These are phyloP conservation scores for Chondrostereum purpureum DNA, from an alignment of 1,284 basidiomycete genomes.

Conservation along the genomic window DNA sequence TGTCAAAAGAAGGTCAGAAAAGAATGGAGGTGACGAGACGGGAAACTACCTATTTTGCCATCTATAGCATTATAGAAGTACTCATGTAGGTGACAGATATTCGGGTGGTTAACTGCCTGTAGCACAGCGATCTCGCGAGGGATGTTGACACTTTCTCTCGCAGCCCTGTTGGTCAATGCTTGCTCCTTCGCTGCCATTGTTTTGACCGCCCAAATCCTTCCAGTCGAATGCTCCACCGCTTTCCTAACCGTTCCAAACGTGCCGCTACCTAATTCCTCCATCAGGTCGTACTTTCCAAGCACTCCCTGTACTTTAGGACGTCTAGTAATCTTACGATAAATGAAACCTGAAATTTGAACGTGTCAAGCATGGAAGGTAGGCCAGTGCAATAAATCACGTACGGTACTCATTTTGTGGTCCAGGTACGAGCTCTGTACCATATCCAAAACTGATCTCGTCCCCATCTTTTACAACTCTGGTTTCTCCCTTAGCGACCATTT, in stretches of 20 bases:
- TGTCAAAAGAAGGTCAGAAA: constrained; percentile 25
- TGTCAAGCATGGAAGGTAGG: no score
- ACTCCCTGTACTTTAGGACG: constrained; percentile 39
- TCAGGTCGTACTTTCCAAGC: constrained; percentile 62
- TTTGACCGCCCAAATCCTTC: constrained; percentile 69
- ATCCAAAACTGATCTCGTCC: constrained; percentile 81
- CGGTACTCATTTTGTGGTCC: constrained; percentile 48
- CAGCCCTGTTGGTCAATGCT: constrained; percentile 26
- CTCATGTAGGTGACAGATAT: constrained; percentile 79
- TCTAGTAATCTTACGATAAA: constrained; percentile 40
- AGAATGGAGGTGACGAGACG: not conserved
- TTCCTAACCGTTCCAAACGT: constrained; percentile 77
- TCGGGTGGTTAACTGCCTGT: constrained; percentile 66
- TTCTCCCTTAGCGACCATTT: constrained; percentile 51
- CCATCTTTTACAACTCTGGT: constrained; percentile 66
- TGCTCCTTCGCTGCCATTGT: constrained; percentile 17
- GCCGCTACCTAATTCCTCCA: constrained; percentile 67
- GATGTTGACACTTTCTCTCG: no score
- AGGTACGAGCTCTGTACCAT: constrained; percentile 35
- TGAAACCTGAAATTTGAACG: constrained; percentile 9
- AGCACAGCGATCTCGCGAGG: constrained; percentile 79
- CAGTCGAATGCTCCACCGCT: constrained; percentile 52
- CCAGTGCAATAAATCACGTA: no score
- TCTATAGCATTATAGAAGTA: constrained; percentile 65
- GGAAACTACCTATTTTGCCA: constrained; percentile 53